Percentiles rank a stretch among this genome's conserved stretches.
phyloP scores from a whole-genome alignment of 1,139 yeast genomes.

The Sugiyamaella novakii region DNA sequence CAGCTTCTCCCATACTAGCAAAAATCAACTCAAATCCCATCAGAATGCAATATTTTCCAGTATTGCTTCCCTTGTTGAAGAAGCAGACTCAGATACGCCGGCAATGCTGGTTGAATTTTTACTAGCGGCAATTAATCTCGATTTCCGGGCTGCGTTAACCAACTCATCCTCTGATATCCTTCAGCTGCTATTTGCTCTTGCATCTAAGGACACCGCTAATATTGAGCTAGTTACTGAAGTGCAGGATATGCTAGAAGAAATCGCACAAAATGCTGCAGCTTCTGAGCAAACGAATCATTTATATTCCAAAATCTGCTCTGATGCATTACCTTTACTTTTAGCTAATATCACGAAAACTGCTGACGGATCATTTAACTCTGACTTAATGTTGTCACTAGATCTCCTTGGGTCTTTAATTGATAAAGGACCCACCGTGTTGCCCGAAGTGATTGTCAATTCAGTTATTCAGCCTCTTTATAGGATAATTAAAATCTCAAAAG shows the following conservation, averaged over 20 bases:
- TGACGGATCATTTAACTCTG: constrained; percentile 46
- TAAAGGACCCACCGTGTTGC: constrained; percentile 50
- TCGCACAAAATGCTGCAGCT: constrained; percentile 53
- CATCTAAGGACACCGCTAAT: constrained; percentile 76
- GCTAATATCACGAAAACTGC: constrained; percentile 40
- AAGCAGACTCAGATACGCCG: constrained; percentile 80
- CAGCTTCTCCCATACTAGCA: constrained; percentile 23
- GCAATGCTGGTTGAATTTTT: constrained; percentile 74
- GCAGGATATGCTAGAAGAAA: constrained; percentile 62
- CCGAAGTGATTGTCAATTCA: constrained; percentile 51
- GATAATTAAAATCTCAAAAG: constrained; percentile 59
- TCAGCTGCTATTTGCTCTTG: constrained; percentile 61
- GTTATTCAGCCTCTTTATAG: constrained; percentile 56
- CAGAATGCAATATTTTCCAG: constrained; percentile 41
- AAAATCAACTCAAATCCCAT: constrained; percentile 23
- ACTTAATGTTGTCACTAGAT: constrained; percentile 67
- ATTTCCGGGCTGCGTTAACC: constrained; percentile 45
- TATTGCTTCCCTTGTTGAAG: constrained; percentile 53
- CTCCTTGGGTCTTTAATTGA: constrained; percentile 61
- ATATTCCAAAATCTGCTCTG: constrained; percentile 49
- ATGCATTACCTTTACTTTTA: constrained; percentile 45
- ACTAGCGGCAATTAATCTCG: constrained; percentile 55
- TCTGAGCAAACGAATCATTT: constrained; percentile 37
- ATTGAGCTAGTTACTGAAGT: constrained; percentile 60
- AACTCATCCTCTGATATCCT: constrained; percentile 49